phyloP scores from a whole-genome alignment of 2,329 filamentous ascomycete genomes.

The Aspergillus spinulosporus region DNA sequence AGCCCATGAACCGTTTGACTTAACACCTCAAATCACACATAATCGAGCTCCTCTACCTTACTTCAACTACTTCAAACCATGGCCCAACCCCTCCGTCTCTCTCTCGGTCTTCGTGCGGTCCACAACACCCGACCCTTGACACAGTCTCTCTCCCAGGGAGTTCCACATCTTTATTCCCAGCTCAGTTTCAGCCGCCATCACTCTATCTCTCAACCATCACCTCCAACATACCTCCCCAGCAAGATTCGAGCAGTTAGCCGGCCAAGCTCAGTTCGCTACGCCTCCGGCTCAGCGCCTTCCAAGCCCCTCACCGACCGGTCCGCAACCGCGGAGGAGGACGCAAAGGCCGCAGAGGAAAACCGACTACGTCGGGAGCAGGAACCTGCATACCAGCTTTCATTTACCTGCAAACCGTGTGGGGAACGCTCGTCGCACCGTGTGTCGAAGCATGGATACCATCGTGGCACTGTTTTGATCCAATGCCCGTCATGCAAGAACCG shows the following conservation, averaged over 20 bases:
- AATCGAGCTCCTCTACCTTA: neutral
- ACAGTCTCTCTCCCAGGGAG: constrained; percentile 16
- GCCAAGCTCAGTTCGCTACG: constrained; percentile 26
- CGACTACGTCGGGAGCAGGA: constrained; percentile 44
- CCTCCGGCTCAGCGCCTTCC: constrained; percentile 25
- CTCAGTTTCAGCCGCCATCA: constrained; percentile 17
- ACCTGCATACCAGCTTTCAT: constrained; percentile 81
- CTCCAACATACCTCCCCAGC: constrained; percentile 3
- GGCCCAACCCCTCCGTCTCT: constrained; percentile 21
- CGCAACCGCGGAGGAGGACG: constrained; percentile 29
- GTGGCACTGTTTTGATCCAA: constrained; percentile 82
- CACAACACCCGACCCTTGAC: constrained; percentile 18
- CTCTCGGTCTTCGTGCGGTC: constrained; percentile 27
- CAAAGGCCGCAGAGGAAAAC: constrained; percentile 37
- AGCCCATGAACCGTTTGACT: too few relatives aligned
- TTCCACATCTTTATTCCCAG: constrained; percentile 25
- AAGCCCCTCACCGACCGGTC: constrained; percentile 36
- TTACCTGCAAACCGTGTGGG: constrained; percentile 87
- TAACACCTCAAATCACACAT: neutral
- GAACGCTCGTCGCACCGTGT: constrained; percentile 79
- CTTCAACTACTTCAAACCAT: constrained; percentile 16
- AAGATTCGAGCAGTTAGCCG: neutral
- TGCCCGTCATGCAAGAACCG: constrained; percentile 84
- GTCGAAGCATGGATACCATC: constrained; percentile 93
- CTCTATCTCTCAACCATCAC: constrained; percentile 4